Evolutionary conservation across 2,329 filamentous ascomycete genomes (phyloP).

Genomic region (Curvularia sp.): DNA sequence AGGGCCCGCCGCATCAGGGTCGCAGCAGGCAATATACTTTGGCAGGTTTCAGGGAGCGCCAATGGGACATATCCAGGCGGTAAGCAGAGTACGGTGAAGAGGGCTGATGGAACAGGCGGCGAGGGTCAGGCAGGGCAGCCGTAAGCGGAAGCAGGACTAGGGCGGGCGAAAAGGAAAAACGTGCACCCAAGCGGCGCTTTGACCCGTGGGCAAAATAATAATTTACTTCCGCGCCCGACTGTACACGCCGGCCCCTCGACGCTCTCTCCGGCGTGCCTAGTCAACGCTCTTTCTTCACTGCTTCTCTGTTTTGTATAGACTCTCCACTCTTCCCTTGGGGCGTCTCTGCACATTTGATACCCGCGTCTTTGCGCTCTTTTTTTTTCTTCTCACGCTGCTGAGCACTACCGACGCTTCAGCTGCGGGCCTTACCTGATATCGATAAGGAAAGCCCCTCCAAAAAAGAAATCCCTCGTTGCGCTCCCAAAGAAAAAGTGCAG

Average conservation of each 20-base stretch:
- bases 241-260: constrained; percentile 25
- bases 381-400: constrained; percentile 16
- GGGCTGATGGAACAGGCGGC: constrained; percentile 13
- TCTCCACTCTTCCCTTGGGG: constrained; percentile 42
- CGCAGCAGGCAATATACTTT: constrained; percentile 6
- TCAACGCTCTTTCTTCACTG: constrained; percentile 25
- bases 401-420: constrained; percentile 25
- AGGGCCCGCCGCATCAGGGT: constrained; percentile 8
- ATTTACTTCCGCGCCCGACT: constrained; percentile 34
- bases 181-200: constrained; percentile 23
- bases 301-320: constrained; percentile 34
- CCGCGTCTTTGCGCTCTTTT: constrained; percentile 17
- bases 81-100: constrained; percentile 19
- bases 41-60: constrained; percentile 13
- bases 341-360: constrained; percentile 33
- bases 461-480: constrained; percentile 29
- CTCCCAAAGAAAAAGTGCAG: constrained; percentile 10
- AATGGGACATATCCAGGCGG: constrained; percentile 10
- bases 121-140: constrained; percentile 14
- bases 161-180: constrained; percentile 28
- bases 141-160: constrained; percentile 20
- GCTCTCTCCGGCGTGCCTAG: constrained; percentile 20
- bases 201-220: constrained; percentile 31
- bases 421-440: constrained; percentile 27
- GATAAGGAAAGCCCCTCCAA: constrained; percentile 43